A percentile compares a stretch with the other conserved stretches of the same genome.
These are phyloP conservation scores for Dictyostelium brefeldianum DNA, from an alignment of 78 protist genomes.

Conservation along the genomic window DNA sequence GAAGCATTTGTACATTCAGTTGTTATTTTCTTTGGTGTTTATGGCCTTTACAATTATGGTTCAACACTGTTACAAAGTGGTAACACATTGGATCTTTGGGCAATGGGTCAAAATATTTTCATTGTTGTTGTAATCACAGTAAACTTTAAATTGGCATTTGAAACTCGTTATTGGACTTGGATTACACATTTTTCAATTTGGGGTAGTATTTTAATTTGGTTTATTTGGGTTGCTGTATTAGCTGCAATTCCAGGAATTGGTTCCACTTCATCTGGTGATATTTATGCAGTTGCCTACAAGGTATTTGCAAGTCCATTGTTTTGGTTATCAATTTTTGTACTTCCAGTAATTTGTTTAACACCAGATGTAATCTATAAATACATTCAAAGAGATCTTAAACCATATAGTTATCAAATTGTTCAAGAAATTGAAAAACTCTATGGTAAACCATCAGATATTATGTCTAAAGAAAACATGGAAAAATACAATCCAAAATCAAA, in stretches of 20 bases:
- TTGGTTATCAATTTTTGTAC: constrained; percentile 32
- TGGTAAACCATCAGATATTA: constrained; percentile 62
- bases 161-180: constrained; percentile 83
- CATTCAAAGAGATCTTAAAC: constrained; percentile 55
- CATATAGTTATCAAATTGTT: constrained; percentile 64
- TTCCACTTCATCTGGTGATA: constrained; percentile 48
- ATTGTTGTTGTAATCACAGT: constrained; percentile 69
- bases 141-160: constrained; percentile 74
- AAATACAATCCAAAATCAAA: neutral
- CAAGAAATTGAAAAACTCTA: constrained; percentile 62
- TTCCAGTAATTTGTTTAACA: constrained; percentile 47
- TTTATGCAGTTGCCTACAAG: constrained; percentile 47
- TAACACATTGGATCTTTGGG: constrained; percentile 60
- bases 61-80: constrained; percentile 21
- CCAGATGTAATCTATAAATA: constrained; percentile 59
- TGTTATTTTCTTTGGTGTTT: constrained; percentile 49
- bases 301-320: constrained; percentile 20
- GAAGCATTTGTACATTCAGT: constrained; percentile 70
- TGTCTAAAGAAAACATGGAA: constrained; percentile 12
- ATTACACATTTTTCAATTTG: constrained; percentile 76
- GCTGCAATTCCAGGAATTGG: constrained; percentile 44
- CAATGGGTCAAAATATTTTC: constrained; percentile 73
- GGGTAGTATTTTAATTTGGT: constrained; percentile 77
- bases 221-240: constrained; percentile 51
- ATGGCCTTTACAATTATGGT: constrained; percentile 37